These are phyloP conservation scores for Marchantia polymorpha DNA, from an alignment of 225 moss, liverwort and hornwort species.

Conservation along the genomic window DNA sequence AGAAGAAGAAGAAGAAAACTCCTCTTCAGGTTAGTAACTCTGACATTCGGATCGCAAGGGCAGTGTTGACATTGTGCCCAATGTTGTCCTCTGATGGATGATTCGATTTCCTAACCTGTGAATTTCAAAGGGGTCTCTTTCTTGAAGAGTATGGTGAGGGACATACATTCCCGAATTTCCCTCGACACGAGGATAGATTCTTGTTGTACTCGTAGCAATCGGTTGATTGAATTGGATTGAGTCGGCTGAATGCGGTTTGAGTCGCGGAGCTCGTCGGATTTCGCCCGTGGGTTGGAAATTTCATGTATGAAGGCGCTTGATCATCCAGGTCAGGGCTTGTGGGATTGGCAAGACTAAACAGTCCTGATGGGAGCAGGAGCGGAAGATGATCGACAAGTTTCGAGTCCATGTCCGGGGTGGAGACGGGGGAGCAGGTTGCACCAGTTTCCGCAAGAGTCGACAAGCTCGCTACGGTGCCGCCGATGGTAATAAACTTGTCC, in stretches of 20 bases:
- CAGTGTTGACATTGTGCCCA: neutral
- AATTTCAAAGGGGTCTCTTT: too few relatives aligned
- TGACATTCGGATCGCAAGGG: too few relatives aligned
- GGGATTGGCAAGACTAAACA: slow-evolving; percentile 48
- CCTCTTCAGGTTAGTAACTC: slow-evolving; percentile 17
- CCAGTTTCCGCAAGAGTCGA: slow-evolving; percentile 90
- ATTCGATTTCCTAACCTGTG: neutral
- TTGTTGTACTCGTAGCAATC: neutral
- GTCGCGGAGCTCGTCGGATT: neutral
- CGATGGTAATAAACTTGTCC: slow-evolving; percentile 43
- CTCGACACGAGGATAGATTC: neutral
- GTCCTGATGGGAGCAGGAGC: slow-evolving; percentile 65
- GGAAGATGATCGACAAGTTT: slow-evolving; percentile 83
- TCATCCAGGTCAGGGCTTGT: slow-evolving; percentile 36
- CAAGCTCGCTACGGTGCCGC: slow-evolving; percentile 71
- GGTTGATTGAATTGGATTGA: neutral
- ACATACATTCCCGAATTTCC: neutral
- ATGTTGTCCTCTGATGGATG: neutral
- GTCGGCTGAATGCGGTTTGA: neutral
- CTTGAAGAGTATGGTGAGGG: too few relatives aligned
- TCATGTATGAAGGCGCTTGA: slow-evolving; percentile 27
- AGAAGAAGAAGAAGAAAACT: slow-evolving; percentile 16
- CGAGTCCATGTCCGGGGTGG: slow-evolving; percentile 81
- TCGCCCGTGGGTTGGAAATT: neutral
- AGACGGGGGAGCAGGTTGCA: slow-evolving; percentile 85